These are phyloP conservation scores for Cercophora samala DNA, from an alignment of 495 filamentous ascomycete species.

Conservation along the genomic window DNA sequence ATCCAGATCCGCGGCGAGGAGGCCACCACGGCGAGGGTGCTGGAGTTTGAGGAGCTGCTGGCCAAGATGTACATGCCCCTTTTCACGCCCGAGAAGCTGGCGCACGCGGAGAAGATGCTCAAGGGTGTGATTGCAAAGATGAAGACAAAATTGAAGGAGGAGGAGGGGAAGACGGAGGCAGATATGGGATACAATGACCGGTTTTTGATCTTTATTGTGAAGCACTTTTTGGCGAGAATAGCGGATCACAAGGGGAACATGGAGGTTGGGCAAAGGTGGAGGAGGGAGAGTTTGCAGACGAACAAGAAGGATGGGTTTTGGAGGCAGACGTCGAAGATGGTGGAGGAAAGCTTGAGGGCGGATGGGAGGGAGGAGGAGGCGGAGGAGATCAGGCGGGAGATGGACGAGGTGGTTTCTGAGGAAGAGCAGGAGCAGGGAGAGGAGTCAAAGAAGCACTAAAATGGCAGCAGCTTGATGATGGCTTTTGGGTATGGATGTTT, in stretches of 20 bases:
- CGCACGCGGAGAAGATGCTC: conserved; percentile 21
- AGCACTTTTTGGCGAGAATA: conserved; percentile 30
- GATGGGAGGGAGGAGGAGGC: conserved; percentile 25
- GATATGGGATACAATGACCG: conserved; percentile 23
- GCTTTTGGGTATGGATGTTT: too few relatives aligned
- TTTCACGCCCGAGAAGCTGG: conserved; percentile 17
- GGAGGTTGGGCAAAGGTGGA: conserved; percentile 13
- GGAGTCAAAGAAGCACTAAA: too few relatives aligned
- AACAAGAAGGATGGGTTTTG: conserved; percentile 29
- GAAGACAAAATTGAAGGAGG: conserved; percentile 14
- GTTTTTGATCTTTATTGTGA: conserved; percentile 30
- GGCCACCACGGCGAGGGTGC: conserved; percentile 22
- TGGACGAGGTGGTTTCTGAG: neutral
- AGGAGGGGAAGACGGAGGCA: conserved; percentile 1
- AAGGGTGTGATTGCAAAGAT: conserved; percentile 1
- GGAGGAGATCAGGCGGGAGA: conserved; percentile 20
- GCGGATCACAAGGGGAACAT: conserved; percentile 22
- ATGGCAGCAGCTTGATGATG: too few relatives aligned
- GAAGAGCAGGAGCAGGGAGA: neutral
- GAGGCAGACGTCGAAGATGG: conserved; percentile 26
- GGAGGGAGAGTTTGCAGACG: conserved; percentile 18
- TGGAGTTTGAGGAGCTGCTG: conserved; percentile 30
- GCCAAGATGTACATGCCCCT: conserved; percentile 34
- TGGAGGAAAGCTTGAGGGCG: conserved; percentile 25
- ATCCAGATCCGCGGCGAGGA: conserved; percentile 14